A percentile compares a stretch with the other conserved stretches of the same genome.
phyloP scores from a whole-genome alignment of 371 early-diverging fungal genomes.

The Thermomucor indicae-seudaticae region DNA sequence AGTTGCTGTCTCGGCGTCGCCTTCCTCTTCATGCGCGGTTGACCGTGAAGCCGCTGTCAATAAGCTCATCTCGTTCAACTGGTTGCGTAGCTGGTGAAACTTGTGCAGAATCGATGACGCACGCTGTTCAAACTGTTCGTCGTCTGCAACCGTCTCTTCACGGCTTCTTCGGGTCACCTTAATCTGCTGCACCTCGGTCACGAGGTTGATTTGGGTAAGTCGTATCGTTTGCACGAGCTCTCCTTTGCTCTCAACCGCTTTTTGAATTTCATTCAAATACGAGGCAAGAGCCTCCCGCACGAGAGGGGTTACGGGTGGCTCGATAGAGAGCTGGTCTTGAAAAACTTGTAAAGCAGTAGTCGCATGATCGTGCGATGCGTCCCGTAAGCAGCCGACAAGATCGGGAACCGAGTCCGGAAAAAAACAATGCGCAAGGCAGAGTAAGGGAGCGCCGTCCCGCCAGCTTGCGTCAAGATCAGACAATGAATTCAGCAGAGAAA shows the following conservation, averaged over 20 bases:
- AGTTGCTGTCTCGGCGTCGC: neutral
- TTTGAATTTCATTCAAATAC: conserved; percentile 6
- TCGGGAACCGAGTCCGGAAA: conserved; percentile 24
- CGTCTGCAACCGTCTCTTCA: conserved; percentile 9
- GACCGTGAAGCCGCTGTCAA: conserved; percentile 3
- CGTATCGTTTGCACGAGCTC: neutral
- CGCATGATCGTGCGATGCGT: conserved; percentile 2
- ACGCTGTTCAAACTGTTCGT: conserved; percentile 15
- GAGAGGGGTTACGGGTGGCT: neutral
- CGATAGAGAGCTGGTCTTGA: conserved; percentile 4
- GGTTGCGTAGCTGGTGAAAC: conserved; percentile 11
- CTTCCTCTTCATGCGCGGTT: neutral
- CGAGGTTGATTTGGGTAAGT: conserved; percentile 3
- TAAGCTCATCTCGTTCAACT: conserved; percentile 17
- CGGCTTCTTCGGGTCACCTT: conserved; percentile 8
- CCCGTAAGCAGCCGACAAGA: conserved; percentile 9
- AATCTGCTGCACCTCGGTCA: conserved; percentile 1
- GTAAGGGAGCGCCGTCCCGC: conserved; percentile 15
- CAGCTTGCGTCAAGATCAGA: conserved; percentile 7
- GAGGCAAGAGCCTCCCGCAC: neutral
- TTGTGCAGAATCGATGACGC: conserved; percentile 9
- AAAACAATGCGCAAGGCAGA: conserved; percentile 33
- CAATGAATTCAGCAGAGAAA: conserved; percentile 14
- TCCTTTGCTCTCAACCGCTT: conserved; percentile 3
- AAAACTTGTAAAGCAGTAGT: conserved; percentile 8